A percentile compares a stretch with the other conserved stretches of the same genome.
Conservation (phyloP, 106 monocot species). For the Iris macrosiphon region DNA sequence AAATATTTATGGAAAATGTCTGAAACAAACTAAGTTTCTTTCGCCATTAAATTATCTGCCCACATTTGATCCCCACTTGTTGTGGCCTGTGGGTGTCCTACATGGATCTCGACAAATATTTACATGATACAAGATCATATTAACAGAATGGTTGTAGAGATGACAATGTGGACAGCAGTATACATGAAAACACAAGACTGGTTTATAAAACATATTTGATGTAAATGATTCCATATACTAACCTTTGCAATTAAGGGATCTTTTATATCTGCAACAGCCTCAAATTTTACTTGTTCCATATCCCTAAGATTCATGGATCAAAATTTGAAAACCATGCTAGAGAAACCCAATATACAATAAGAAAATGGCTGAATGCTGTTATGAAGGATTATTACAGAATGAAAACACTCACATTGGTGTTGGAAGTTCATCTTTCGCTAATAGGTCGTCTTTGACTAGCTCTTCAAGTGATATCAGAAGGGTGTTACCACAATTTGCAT, state of each 20-base stretch:
- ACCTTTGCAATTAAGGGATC: slow-evolving; percentile 94
- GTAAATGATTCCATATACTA: slow-evolving; percentile 14
- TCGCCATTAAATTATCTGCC: too few species aligned
- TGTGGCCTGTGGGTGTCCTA: too few species aligned
- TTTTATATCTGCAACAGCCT: slow-evolving; percentile 59
- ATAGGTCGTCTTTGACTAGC: slow-evolving; percentile 85
- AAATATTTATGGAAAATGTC: too few species aligned
- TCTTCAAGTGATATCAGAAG: slow-evolving; percentile 93
- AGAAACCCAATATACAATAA: too few species aligned
- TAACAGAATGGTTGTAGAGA: too few species aligned
- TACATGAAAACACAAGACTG: too few species aligned
- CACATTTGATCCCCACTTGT: too few species aligned
- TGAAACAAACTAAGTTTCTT: too few species aligned
- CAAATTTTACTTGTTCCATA: slow-evolving; percentile 59
- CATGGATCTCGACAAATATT: too few species aligned
- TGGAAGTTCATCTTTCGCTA: slow-evolving; percentile 77
- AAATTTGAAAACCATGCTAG: slow-evolving; percentile 2
- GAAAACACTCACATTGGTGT: slow-evolving; percentile 55
- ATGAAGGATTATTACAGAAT: slow-evolving; percentile 5
- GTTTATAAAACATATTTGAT: too few species aligned
- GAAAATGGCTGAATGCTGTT: neutral
- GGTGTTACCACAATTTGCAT: slow-evolving; percentile 98
- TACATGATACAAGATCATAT: too few species aligned
- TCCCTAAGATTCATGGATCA: slow-evolving; percentile 30
- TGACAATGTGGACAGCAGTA: too few species aligned